Evolutionary conservation across 108 stramenopile species (phyloP).

Genomic region (Phaeodactylum tricornutum): DNA sequence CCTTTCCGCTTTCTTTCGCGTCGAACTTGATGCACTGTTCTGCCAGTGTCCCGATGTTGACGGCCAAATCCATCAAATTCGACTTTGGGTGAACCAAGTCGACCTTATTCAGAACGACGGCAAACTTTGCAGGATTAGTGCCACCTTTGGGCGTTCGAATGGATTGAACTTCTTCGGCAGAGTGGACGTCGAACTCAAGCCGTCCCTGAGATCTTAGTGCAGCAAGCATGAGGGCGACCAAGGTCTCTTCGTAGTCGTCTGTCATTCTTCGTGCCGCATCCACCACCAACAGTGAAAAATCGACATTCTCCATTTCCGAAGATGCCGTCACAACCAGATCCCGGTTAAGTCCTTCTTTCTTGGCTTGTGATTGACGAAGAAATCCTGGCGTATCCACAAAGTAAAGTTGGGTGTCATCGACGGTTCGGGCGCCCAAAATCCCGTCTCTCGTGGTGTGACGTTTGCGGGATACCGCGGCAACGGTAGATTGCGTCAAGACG

Average conservation of each 20-base stretch:
- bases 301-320: constrained; percentile 56
- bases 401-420: constrained; percentile 64
- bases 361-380: constrained; percentile 43
- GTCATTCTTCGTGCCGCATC: constrained; percentile 68
- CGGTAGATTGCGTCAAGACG: constrained; percentile 52
- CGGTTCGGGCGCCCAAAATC: constrained; percentile 74
- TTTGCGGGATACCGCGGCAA: constrained; percentile 86
- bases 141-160: constrained; percentile 24
- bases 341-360: constrained; percentile 54
- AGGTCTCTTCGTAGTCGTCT: constrained; percentile 46
- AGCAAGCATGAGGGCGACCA: constrained; percentile 52
- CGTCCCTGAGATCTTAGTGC: constrained; percentile 48
- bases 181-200: constrained; percentile 22
- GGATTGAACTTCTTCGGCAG: not conserved
- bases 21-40: constrained; percentile 48
- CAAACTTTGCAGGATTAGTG: constrained; percentile 34
- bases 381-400: constrained; percentile 91
- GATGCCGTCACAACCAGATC: constrained; percentile 44
- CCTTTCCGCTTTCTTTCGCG: no score
- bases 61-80: constrained; percentile 52
- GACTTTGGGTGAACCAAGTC: constrained; percentile 85
- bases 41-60: constrained; percentile 66
- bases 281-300: constrained; percentile 74
- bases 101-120: constrained; percentile 85
- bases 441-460: constrained; percentile 84